phyloP scores from a whole-genome alignment of 2,329 filamentous ascomycete species.

The Akanthomyces muscarius region DNA sequence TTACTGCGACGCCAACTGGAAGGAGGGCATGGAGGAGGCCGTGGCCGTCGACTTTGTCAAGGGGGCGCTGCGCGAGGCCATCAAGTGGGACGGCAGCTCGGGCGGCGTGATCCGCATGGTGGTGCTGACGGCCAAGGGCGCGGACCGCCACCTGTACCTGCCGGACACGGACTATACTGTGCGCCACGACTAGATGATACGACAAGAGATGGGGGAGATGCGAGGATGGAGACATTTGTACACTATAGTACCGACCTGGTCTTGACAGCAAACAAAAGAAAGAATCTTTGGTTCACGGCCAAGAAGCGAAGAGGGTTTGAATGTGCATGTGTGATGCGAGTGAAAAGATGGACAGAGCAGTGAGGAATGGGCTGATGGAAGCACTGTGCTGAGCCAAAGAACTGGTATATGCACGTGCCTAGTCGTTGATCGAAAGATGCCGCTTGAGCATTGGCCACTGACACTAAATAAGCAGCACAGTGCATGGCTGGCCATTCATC shows the following conservation, averaged over 20 bases:
- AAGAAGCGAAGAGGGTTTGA: not conserved
- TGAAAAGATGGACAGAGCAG: not conserved
- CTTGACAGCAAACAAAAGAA: constrained; percentile 3
- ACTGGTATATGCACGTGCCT: not conserved
- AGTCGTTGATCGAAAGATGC: not conserved
- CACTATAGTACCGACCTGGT: constrained; percentile 23
- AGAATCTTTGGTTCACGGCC: not conserved
- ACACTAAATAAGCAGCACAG: not conserved
- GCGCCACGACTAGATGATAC: constrained; percentile 54
- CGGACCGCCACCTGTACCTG: constrained; percentile 90
- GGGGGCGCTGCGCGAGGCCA: constrained; percentile 83
- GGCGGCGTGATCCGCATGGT: constrained; percentile 98
- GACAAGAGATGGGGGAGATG: not conserved
- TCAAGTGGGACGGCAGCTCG: constrained; percentile 99
- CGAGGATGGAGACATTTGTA: constrained; percentile 23
- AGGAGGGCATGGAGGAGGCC: constrained; percentile 86
- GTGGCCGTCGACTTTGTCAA: constrained; percentile 94
- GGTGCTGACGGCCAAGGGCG: constrained; percentile 84
- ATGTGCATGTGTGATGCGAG: not conserved
- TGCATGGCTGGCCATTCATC: not conserved
- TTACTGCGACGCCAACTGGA: constrained; percentile 96
- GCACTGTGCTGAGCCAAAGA: not conserved
- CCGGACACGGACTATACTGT: constrained; percentile 85
- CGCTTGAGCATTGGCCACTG: not conserved
- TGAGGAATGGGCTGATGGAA: not conserved